A percentile compares a stretch with the other conserved stretches of the same genome.
Evolutionary conservation across 345 rosid genomes (phyloP).

Genomic region (Cardamine occulta): DNA sequence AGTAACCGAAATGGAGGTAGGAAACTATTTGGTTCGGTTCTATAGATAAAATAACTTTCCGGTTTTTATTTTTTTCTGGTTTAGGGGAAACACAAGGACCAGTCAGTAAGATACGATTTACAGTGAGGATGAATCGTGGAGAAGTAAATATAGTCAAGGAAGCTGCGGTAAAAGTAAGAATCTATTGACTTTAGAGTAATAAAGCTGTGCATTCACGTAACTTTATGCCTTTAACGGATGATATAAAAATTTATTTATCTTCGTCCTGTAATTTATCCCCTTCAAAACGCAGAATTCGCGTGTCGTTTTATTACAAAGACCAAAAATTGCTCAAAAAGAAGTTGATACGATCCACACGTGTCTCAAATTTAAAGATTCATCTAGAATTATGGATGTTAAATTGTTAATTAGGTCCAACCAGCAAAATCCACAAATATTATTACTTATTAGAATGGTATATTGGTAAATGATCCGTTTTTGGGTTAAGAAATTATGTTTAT

Average conservation of each 20-base stretch:
- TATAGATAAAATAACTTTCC: neutral
- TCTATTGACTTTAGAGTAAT: conserved; percentile 14
- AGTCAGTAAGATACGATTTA: conserved; percentile 2
- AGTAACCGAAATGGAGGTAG: neutral
- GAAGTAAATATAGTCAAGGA: conserved; percentile 33
- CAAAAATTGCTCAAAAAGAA: neutral
- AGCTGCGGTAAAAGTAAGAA: conserved; percentile 31
- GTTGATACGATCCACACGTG: neutral
- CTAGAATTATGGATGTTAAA: neutral
- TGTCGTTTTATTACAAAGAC: neutral
- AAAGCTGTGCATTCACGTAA: conserved; percentile 28
- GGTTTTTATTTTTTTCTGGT: neutral
- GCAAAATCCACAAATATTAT: neutral
- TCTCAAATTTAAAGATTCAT: neutral
- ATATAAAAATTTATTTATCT: neutral
- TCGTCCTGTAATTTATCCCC: conserved; percentile 8
- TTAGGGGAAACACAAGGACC: conserved; percentile 8
- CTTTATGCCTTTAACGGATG: conserved; percentile 1
- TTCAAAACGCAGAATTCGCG: neutral
- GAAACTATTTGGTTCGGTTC: neutral
- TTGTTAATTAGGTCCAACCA: neutral
- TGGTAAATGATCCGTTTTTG: neutral
- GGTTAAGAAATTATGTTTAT: neutral
- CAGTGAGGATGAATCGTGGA: conserved; percentile 4
- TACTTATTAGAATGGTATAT: neutral